A percentile compares a stretch with the other conserved stretches of the same genome.
These are phyloP conservation scores for Ganoderma meredithae DNA, from an alignment of 1,284 basidiomycete species.

Conservation along the genomic window DNA sequence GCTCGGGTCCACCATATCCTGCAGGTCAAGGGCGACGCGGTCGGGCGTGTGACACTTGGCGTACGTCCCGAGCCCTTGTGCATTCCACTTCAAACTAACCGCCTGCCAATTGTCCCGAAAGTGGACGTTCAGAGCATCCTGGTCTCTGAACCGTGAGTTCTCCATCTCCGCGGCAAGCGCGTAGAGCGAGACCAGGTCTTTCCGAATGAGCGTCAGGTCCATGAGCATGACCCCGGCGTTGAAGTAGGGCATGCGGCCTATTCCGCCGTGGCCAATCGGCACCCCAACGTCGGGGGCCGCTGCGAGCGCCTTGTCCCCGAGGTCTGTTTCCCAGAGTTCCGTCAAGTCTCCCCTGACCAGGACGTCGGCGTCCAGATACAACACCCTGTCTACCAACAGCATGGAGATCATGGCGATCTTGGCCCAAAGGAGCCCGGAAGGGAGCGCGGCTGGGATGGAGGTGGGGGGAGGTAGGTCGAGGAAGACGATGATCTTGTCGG, in stretches of 20 bases:
- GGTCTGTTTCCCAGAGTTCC: conserved; percentile 54
- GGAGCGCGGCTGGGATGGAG: conserved; percentile 31
- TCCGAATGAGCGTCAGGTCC: conserved; percentile 52
- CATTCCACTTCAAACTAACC: conserved; percentile 58
- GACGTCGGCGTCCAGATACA: conserved; percentile 63
- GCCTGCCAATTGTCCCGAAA: conserved; percentile 51
- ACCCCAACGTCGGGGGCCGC: conserved; percentile 58
- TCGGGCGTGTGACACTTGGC: conserved; percentile 47
- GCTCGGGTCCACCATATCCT: conserved; percentile 48
- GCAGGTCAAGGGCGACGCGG: conserved; percentile 43
- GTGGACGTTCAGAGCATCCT: conserved; percentile 59
- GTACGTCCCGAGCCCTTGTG: conserved; percentile 65
- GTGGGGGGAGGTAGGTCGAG: conserved; percentile 43
- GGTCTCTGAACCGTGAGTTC: conserved; percentile 49
- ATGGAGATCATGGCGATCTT: conserved; percentile 55
- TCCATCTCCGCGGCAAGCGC: conserved; percentile 38
- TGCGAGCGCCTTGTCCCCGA: conserved; percentile 49
- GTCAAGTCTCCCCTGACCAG: conserved; percentile 52
- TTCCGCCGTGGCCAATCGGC: conserved; percentile 52
- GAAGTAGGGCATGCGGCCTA: conserved; percentile 51
- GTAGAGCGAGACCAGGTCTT: conserved; percentile 37
- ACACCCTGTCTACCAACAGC: conserved; percentile 57
- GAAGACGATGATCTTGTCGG: conserved; percentile 51
- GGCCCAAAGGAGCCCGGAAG: conserved; percentile 52
- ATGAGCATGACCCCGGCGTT: conserved; percentile 64